Base-by-base conservation (phyloP, 176 grass and related monocot species). In the Phoenix roebelenii region DNA sequence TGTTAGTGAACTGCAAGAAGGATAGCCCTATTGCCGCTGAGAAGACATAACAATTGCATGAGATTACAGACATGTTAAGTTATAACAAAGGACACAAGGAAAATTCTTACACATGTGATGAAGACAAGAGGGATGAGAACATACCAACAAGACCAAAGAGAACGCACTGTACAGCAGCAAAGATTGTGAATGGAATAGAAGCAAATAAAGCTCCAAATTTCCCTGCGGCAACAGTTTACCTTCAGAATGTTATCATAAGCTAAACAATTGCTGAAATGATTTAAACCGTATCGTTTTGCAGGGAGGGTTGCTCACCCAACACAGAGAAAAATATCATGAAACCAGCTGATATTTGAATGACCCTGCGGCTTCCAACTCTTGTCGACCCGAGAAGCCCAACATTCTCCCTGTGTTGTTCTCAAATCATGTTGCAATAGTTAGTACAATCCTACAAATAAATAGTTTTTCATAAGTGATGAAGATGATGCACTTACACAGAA, bases 261-360 rank as follows among this genome's bases (percentile, higher is more conserved):
- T 7, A 32, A 35, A 35, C 5, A 35, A 35, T 9, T 35, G 32
- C 32, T 1, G 32, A 35, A 35, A 35, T 35, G 32, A 10, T 9
- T 1, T 35, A 35, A 9, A 35, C 32, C 0, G 25, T 28, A 35
- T 9, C 32, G 9, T 35, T 35, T 35, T 35, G 32, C 32, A 35
- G 7, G 15, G 44, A 19, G 63, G 12, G 80, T 60, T 52, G 53
- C 18, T 85, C 50, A 98, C 93, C 93, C 66, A 98, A 72, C 50
- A 98, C 79, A 63, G 93, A 92, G 81, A 98, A 98, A 48, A 98
- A 98, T 17, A 98, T 98, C 93, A 98, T 98, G 67, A 98, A 98
- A 18, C 87, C 88, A 44, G 93, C 87, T 24, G 87, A 89, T 55
- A 98, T 92, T 61, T 98, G 93, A 73, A 98, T 81, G 22, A 98